Percentiles rank a stretch among this genome's conserved stretches.
Conservation (phyloP, 208 protist genomes). For the Sergeia podlipaevii region DNA sequence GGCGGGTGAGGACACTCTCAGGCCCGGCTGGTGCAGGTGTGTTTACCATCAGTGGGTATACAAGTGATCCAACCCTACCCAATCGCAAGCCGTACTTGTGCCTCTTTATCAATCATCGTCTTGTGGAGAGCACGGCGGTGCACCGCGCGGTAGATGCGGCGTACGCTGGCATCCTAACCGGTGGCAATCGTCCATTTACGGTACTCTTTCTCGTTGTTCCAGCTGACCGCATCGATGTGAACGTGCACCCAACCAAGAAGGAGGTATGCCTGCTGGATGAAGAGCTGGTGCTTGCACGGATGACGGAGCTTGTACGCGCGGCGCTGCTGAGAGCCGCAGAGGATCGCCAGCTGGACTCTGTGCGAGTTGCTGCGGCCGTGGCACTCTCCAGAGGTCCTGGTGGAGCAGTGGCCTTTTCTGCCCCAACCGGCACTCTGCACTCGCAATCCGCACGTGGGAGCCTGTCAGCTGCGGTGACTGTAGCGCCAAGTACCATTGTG, state of each 20-base stretch:
- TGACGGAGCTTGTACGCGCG: constrained; percentile 52
- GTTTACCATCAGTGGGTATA: constrained; percentile 75
- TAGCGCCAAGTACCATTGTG: constrained; percentile 66
- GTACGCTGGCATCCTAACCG: constrained; percentile 89
- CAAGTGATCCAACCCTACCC: constrained; percentile 56
- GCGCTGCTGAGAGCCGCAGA: constrained; percentile 55
- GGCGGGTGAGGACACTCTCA: constrained; percentile 15
- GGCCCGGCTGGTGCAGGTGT: constrained; percentile 36
- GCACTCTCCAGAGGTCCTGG: too few species aligned
- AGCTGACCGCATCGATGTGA: constrained; percentile 96
- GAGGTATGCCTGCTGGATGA: constrained; percentile 90
- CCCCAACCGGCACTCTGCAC: not conserved
- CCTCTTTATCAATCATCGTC: constrained; percentile 87
- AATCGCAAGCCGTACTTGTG: constrained; percentile 63
- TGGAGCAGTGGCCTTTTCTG: not conserved
- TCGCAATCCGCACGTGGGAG: constrained; percentile 22
- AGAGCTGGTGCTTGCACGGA: constrained; percentile 52
- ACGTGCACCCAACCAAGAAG: constrained; percentile 98
- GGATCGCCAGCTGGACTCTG: constrained; percentile 61
- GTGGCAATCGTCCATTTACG: constrained; percentile 90
- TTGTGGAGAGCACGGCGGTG: constrained; percentile 78
- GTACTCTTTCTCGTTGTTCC: constrained; percentile 93
- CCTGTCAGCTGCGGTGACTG: constrained; percentile 16
- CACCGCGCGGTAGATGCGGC: constrained; percentile 85
- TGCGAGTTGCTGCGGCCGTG: too few species aligned